These are phyloP conservation scores for Calonectria pseudoturangicola DNA, from an alignment of 2,329 filamentous ascomycete species.

Conservation along the genomic window DNA sequence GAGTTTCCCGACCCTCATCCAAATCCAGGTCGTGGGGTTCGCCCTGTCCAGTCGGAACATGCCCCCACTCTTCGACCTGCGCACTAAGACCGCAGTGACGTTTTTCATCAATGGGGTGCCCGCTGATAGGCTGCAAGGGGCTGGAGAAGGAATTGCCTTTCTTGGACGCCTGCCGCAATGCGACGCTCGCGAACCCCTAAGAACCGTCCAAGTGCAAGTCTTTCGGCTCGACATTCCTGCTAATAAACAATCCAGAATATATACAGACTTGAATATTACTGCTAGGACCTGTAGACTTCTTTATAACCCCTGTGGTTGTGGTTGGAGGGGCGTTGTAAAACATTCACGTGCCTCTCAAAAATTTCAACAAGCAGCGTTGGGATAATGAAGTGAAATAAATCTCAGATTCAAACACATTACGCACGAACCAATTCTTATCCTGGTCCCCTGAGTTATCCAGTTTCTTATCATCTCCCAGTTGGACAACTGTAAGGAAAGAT, in stretches of 20 bases:
- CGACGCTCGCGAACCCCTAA: neutral
- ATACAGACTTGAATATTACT: too few relatives aligned
- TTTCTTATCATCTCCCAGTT: too few relatives aligned
- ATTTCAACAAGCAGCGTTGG: too few relatives aligned
- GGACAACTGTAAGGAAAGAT: neutral
- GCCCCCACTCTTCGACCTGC: conserved; percentile 4
- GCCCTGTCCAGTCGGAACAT: conserved; percentile 7
- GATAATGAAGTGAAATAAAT: too few relatives aligned
- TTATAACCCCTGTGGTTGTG: neutral
- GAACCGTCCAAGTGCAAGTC: neutral
- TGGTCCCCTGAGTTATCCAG: too few relatives aligned
- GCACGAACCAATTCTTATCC: too few relatives aligned
- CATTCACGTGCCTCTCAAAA: neutral
- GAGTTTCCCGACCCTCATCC: conserved; percentile 23
- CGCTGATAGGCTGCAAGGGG: conserved; percentile 8
- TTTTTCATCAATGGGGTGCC: conserved; percentile 12
- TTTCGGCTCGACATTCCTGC: neutral
- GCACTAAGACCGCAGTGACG: conserved; percentile 32
- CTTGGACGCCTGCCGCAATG: neutral
- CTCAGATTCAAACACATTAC: too few relatives aligned
- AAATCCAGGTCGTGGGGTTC: conserved; percentile 13
- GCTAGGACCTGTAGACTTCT: too few relatives aligned
- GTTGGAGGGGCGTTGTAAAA: neutral
- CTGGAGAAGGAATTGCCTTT: conserved; percentile 20
- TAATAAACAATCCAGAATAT: too few relatives aligned